A percentile compares a stretch with the other conserved stretches of the same genome.
phyloP scores from a whole-genome alignment of 2,329 filamentous ascomycete genomes.

The Xylogone sp. region DNA sequence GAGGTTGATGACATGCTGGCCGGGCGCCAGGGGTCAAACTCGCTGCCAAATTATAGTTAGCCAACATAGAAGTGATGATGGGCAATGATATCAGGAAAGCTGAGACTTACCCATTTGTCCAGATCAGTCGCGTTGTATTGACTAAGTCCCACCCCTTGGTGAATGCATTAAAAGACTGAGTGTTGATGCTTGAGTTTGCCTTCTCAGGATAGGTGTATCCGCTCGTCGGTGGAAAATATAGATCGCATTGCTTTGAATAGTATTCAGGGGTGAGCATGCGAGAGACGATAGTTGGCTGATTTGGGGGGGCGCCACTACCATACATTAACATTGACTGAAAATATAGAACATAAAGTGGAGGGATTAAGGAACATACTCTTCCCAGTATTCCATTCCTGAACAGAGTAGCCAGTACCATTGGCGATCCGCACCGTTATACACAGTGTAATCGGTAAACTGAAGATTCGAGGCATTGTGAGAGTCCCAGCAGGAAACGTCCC shows the following conservation, averaged over 20 bases:
- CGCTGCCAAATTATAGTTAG: slow-evolving; percentile 23
- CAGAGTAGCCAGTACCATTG: slow-evolving; percentile 56
- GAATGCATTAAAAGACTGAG: slow-evolving; percentile 41
- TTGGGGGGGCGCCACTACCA: slow-evolving; percentile 36
- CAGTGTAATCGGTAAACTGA: slow-evolving; percentile 42
- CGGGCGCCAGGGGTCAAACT: slow-evolving; percentile 54
- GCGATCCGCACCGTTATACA: slow-evolving; percentile 40
- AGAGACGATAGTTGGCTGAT: slow-evolving; percentile 40
- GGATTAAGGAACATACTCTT: slow-evolving; percentile 32
- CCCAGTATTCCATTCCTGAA: slow-evolving; percentile 53
- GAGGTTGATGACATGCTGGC: slow-evolving; percentile 45
- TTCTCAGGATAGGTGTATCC: slow-evolving; percentile 41
- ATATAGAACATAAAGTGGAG: not conserved
- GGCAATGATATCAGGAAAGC: too few species aligned
- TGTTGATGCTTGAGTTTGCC: slow-evolving; percentile 34
- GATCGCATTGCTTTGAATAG: slow-evolving; percentile 46
- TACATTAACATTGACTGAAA: not conserved
- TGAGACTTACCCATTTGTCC: slow-evolving; percentile 43
- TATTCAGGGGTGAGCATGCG: slow-evolving; percentile 44
- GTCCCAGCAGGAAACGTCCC: slow-evolving; percentile 44
- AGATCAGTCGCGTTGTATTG: slow-evolving; percentile 48
- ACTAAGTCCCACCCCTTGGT: slow-evolving; percentile 51
- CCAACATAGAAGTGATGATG: not conserved
- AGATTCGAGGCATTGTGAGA: slow-evolving; percentile 43
- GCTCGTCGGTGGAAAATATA: slow-evolving; percentile 46